phyloP scores from a whole-genome alignment of 345 rosid genomes.

The Salix udensis region DNA sequence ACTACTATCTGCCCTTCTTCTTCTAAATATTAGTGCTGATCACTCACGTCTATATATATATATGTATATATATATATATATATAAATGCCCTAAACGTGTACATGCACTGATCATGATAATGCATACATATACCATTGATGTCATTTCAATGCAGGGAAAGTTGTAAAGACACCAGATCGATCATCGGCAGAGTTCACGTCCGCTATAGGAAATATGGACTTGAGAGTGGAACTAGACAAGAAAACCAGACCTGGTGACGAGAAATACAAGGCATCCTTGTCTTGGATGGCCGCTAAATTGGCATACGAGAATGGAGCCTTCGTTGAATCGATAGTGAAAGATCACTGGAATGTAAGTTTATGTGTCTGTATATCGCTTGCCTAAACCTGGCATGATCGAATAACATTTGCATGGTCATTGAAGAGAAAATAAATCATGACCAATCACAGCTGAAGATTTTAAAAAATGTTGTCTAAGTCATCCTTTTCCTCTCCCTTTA shows the following conservation, averaged over 20 bases:
- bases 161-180: not conserved
- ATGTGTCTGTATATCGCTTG: not conserved
- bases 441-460: too few species aligned
- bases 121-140: not conserved
- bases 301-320: not conserved
- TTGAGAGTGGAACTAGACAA: not conserved
- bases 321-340: not conserved
- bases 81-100: not conserved
- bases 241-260: not conserved
- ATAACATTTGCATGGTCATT: too few species aligned
- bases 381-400: too few species aligned
- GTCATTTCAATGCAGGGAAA: not conserved
- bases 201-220: not conserved
- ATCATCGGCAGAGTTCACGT: not conserved
- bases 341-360: not conserved
- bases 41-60: too few species aligned
- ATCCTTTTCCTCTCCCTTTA: not conserved
- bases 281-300: not conserved
- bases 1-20: too few species aligned
- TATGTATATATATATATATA: too few species aligned
- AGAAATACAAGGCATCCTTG: not conserved
- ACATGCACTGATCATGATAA: not conserved
- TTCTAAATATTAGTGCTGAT: too few species aligned
- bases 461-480: not conserved
- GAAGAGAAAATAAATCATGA: too few species aligned